A percentile compares a stretch with the other conserved stretches of the same genome.
Conservation (phyloP, 768 basidiomycete genomes). For the Hygrophorus russula region DNA sequence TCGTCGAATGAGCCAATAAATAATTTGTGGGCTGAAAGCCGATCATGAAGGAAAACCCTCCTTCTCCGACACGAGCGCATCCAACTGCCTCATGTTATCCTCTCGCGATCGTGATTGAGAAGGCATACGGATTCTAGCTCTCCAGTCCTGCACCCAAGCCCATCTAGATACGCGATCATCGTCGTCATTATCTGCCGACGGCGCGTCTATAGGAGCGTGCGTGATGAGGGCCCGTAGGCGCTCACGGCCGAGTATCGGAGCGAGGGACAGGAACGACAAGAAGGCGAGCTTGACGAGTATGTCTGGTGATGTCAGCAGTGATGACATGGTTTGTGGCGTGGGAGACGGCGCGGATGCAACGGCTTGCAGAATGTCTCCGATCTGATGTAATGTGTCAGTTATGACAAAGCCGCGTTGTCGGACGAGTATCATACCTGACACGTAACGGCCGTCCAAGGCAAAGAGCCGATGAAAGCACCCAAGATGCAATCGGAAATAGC, state of each 20-base stretch:
- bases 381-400: conserved; percentile 30
- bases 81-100: conserved; percentile 33
- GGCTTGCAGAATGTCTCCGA: conserved; percentile 81
- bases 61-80: conserved; percentile 49
- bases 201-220: conserved; percentile 10
- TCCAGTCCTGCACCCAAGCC: conserved; percentile 63
- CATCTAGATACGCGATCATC: conserved; percentile 29
- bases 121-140: conserved; percentile 42
- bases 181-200: conserved; percentile 13
- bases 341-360: conserved; percentile 64
- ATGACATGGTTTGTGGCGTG: conserved; percentile 69
- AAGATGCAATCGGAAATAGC: conserved; percentile 62
- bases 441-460: conserved; percentile 89
- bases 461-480: conserved; percentile 72
- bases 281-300: conserved; percentile 78
- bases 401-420: conserved; percentile 6
- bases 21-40: conserved; percentile 1
- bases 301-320: conserved; percentile 71
- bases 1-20: not conserved
- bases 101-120: conserved; percentile 40
- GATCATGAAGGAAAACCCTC: conserved; percentile 26
- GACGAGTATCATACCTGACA: conserved; percentile 47
- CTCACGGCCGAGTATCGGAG: conserved; percentile 75
- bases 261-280: conserved; percentile 73
- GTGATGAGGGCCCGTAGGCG: conserved; percentile 48